Percentiles rank a stretch among this genome's conserved stretches.
These are phyloP conservation scores for Boletus coccyginus DNA, from an alignment of 768 basidiomycete species.

Conservation along the genomic window DNA sequence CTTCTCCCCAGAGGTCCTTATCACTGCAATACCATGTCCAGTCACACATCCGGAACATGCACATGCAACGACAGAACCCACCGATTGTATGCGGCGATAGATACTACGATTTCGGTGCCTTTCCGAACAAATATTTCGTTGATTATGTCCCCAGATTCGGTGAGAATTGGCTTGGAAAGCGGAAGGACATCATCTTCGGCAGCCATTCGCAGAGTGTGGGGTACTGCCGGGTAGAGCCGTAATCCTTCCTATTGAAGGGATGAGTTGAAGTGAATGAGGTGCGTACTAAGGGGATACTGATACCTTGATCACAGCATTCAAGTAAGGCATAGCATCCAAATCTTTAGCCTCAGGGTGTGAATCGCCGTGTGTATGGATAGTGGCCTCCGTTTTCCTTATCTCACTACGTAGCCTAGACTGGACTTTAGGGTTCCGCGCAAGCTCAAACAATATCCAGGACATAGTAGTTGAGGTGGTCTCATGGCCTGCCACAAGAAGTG, in stretches of 20 bases:
- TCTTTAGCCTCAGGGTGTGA: conserved; percentile 29
- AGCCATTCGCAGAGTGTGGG: conserved; percentile 51
- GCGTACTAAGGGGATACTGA: not conserved
- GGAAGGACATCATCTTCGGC: conserved; percentile 55
- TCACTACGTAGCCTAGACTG: conserved; percentile 54
- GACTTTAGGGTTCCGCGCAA: conserved; percentile 52
- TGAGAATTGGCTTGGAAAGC: conserved; percentile 49
- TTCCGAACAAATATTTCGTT: conserved; percentile 46
- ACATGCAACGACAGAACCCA: conserved; percentile 12
- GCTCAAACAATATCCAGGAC: conserved; percentile 59
- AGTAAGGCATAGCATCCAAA: conserved; percentile 49
- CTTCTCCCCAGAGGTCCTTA: conserved; percentile 25
- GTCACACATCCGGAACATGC: not conserved
- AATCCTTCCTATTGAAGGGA: conserved; percentile 38
- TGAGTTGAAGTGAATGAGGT: conserved; percentile 7
- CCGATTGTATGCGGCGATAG: conserved; percentile 59
- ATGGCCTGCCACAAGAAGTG: conserved; percentile 47
- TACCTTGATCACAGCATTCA: conserved; percentile 37
- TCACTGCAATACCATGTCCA: conserved; percentile 1
- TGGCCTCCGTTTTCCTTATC: conserved; percentile 3
- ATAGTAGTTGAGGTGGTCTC: conserved; percentile 58
- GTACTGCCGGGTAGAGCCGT: conserved; percentile 44
- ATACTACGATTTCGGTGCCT: conserved; percentile 47
- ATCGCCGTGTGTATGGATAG: not conserved
- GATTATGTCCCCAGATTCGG: conserved; percentile 41